Conservation (phyloP, 1,284 basidiomycete genomes). For the Laetiporus sulphureus region DNA sequence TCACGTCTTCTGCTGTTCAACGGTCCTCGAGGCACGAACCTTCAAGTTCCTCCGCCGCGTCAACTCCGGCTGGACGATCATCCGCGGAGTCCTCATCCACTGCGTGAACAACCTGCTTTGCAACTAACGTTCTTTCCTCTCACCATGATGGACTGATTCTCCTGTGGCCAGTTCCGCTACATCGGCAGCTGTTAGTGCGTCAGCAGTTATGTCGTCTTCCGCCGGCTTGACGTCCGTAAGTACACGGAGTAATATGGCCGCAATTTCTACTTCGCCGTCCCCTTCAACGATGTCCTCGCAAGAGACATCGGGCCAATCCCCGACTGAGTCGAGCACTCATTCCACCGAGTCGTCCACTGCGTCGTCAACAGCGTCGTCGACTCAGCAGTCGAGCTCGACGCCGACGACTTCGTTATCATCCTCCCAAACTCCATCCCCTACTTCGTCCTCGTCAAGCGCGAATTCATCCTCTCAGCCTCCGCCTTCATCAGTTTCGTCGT, state of each 20-base stretch:
- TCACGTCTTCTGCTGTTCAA: conserved; percentile 5
- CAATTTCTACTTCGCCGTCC: not conserved
- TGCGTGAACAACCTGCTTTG: no score
- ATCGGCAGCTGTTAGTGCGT: not conserved
- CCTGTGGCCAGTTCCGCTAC: not conserved
- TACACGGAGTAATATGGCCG: not conserved
- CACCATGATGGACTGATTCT: not conserved
- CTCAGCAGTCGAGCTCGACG: not conserved
- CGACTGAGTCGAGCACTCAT: not conserved
- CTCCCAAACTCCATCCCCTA: not conserved
- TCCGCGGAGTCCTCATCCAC: not conserved
- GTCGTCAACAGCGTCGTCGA: not conserved
- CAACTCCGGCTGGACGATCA: not conserved
- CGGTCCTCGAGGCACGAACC: not conserved
- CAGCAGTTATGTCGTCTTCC: not conserved
- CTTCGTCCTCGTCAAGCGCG: not conserved
- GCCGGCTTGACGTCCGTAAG: no score
- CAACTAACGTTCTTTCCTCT: not conserved
- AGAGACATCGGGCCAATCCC: not conserved
- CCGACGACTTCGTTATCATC: not conserved
- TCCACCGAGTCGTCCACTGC: not conserved
- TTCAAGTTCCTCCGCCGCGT: not conserved
- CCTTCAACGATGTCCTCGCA: not conserved
- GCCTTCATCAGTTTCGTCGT: not conserved
- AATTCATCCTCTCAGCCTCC: not conserved